Evolutionary conservation across 108 stramenopile species (phyloP), one percentile per base, ranked within the genome.

Genomic region (Cyclotella sp.): DNA sequence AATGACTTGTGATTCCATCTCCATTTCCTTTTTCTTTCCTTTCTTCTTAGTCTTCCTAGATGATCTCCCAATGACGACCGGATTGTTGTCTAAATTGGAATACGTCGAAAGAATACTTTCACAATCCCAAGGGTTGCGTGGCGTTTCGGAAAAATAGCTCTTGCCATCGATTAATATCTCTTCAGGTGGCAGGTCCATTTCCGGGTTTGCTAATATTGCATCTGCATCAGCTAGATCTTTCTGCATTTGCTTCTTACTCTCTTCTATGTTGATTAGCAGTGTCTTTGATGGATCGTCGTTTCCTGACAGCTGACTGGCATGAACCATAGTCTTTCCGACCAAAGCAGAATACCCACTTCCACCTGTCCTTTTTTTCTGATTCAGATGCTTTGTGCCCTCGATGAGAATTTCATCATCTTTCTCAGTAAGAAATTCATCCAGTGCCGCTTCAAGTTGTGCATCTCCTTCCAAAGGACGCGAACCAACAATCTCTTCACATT

Each of bases 71-170:
- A 99, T 94, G 3, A 93, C 85, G 10, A 84, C 87, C 0, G 97
- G 97, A 79, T 95, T 97, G 85, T 99, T 98, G 75, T 98, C 98
- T 63, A 97, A 71, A 82, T 97, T 99, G n/a, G 94, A 94, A 75
- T 95, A 96, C 44, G 98, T 99, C 22, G 96, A 94, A 34, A 99
- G 79, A 44, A 99, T 93, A 66, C 93, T 91, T 73, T 97, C 97
- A 67, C 98, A 99, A 81, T 99, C 98, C 97, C 97, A 99, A n/a
- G 91, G 95, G 69, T 95, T 96, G 29, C 85, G 70, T 46, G 84
- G 79, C 26, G 72, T 83, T 41, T 85, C 85, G 6, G 91, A 84
- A 72, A 87, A 96, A 76, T 96, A 96, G 28, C 84, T 85, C 70
- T 93, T 93, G 18, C 95, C 95, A 70, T 95, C 93, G 60, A 93